phyloP scores from a whole-genome alignment of 441 rosid species.

The Aquilaria agallochum region DNA sequence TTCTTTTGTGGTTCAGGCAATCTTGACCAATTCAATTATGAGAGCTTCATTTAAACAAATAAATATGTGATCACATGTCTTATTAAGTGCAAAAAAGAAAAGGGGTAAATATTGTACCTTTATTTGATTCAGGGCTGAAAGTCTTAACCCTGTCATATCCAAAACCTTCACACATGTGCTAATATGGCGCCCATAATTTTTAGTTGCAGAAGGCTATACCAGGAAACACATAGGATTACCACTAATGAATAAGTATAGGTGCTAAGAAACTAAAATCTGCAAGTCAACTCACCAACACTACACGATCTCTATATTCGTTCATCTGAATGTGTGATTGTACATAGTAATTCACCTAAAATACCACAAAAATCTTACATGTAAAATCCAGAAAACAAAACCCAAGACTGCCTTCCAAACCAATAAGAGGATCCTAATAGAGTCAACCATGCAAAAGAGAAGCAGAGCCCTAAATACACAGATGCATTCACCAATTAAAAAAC shows the following conservation, averaged over 20 bases:
- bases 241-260: neutral
- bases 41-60: no score
- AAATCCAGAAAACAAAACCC: neutral
- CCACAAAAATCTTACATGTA: conserved; percentile 8
- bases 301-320: conserved; percentile 77
- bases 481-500: no score
- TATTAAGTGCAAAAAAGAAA: no score
- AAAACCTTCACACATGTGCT: conserved; percentile 60
- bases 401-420: neutral
- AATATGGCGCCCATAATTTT: conserved; percentile 45
- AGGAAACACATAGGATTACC: conserved; percentile 14
- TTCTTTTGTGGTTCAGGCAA: no score
- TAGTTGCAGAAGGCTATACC: conserved; percentile 51
- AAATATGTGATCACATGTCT: no score
- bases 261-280: conserved; percentile 1
- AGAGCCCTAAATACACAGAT: no score
- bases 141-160: conserved; percentile 77
- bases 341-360: conserved; percentile 55
- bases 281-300: conserved; percentile 41
- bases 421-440: no score
- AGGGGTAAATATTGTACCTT: conserved; percentile 28
- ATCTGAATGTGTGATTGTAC: conserved; percentile 77
- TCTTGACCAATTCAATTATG: no score
- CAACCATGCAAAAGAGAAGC: no score
- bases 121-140: conserved; percentile 62